These are phyloP conservation scores for Fusarium floridanum DNA, from an alignment of 2,329 filamentous ascomycete genomes.

Conservation along the genomic window DNA sequence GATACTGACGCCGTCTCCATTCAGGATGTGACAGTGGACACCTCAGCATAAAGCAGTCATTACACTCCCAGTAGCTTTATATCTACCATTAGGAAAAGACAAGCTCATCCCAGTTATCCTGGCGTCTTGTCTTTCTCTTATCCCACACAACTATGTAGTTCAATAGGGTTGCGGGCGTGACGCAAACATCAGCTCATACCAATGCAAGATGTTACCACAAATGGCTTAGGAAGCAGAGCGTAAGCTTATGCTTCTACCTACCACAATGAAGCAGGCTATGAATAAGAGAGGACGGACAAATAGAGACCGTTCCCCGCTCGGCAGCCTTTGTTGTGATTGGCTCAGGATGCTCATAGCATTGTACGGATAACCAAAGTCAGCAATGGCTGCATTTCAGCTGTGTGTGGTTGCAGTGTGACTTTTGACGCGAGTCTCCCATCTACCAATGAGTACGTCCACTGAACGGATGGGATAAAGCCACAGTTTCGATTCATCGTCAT, in stretches of 20 bases:
- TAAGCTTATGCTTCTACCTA: neutral
- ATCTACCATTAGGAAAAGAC: too few species aligned
- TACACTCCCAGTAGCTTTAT: too few species aligned
- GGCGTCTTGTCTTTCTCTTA: too few species aligned
- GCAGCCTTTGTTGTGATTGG: neutral
- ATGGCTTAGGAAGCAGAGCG: neutral
- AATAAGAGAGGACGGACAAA: too few species aligned
- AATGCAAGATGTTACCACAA: neutral
- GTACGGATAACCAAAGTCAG: neutral
- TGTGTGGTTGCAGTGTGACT: neutral
- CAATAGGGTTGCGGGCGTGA: neutral
- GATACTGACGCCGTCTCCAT: constrained; percentile 6
- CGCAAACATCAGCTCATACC: neutral
- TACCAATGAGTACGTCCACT: too few species aligned
- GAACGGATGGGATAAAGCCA: neutral
- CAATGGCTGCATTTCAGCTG: neutral
- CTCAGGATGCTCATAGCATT: neutral
- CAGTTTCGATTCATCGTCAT: neutral
- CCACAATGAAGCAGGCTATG: too few species aligned
- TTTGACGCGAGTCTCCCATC: neutral
- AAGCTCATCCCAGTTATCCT: too few species aligned
- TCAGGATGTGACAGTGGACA: neutral
- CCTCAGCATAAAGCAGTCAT: too few species aligned
- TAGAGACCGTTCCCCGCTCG: neutral
- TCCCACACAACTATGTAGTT: too few species aligned